Base-by-base conservation (phyloP, 331 rosid species). In the Rhamnella rubrinervis region DNA sequence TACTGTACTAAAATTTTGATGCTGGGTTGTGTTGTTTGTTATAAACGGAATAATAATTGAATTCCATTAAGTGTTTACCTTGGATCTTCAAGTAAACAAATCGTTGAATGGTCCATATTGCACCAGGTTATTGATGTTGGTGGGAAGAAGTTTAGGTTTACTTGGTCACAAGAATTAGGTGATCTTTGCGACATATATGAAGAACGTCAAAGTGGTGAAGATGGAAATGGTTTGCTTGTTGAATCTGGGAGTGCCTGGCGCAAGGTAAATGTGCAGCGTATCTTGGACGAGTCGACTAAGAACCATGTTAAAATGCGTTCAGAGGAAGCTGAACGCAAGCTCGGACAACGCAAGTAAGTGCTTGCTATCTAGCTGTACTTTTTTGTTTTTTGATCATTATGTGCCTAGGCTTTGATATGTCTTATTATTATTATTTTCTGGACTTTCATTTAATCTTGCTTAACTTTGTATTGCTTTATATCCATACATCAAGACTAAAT, bases 171-270 rank as follows among this genome's bases (percentile, higher is more conserved):
- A 66, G 97, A 93, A 67, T 64, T 63, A 10, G 98, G 96, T 35
- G 95, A 86, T 73, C 87, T 87, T 5, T 95, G 96, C 78, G 98
- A 91, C 75, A 87, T 86, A 65, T 95, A 95, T 35, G 98, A 95
- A 80, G 91, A 91, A 78, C 81, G 80, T 57, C 85, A 63, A 69
- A 82, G 90, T 70, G 96, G 97, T n/a, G 93, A 89, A 80, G 90
- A 87, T 59, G 96, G 91, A 58, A 80, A 82, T 55, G 92, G 97
- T 70, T 83, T 86, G 75, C 95, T 95, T 55, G 87, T 88, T 68
- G 97, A 95, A 78, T 91, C 97, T 38, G 98, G 98, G 61, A 72
- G 80, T 80, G 96, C 96, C 55, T 91, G 98, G 98, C 93, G 98
- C 63, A 95, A 91, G 81, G 78, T 95, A 73, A 95, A 88, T 63